Conservation (phyloP, 2,329 filamentous ascomycete genomes). For the Apiospora sp. region DNA sequence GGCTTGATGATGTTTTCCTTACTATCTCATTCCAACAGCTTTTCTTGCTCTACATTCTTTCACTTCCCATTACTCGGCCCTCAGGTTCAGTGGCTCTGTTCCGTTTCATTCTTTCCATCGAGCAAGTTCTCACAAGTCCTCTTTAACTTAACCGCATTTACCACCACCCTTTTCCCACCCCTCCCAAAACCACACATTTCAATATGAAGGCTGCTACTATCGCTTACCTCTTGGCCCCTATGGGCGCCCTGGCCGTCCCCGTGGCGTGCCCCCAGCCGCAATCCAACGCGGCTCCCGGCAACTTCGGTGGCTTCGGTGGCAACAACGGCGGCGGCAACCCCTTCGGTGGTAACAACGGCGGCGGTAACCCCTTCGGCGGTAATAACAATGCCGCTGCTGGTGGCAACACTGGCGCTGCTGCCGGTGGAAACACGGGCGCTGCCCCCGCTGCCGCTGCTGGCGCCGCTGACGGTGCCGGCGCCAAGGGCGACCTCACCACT, state of each 20-base stretch:
- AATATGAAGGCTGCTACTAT: constrained; percentile 43
- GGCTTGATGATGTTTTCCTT: neutral
- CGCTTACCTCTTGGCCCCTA: constrained; percentile 46
- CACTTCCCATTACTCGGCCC: constrained; percentile 12
- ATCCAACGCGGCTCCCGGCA: constrained; percentile 50
- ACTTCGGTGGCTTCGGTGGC: constrained; percentile 47
- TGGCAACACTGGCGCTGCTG: neutral
- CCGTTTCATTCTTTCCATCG: constrained; percentile 23
- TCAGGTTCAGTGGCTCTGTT: constrained; percentile 24
- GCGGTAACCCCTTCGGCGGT: no score
- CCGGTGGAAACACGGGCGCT: neutral
- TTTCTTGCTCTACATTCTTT: constrained; percentile 1
- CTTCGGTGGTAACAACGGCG: neutral
- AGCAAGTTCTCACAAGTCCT: constrained; percentile 5
- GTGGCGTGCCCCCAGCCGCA: constrained; percentile 36
- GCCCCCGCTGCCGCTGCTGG: neutral
- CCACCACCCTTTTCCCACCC: neutral
- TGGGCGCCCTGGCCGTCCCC: constrained; percentile 45
- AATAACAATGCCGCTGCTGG: neutral
- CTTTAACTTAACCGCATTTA: neutral
- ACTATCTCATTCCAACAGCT: neutral
- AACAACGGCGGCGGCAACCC: neutral
- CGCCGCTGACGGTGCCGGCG: neutral
- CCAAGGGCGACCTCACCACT: constrained; percentile 41
- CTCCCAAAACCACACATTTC: neutral